Conservation (phyloP, 208 protist species). For the Trypanosoma mega region DNA sequence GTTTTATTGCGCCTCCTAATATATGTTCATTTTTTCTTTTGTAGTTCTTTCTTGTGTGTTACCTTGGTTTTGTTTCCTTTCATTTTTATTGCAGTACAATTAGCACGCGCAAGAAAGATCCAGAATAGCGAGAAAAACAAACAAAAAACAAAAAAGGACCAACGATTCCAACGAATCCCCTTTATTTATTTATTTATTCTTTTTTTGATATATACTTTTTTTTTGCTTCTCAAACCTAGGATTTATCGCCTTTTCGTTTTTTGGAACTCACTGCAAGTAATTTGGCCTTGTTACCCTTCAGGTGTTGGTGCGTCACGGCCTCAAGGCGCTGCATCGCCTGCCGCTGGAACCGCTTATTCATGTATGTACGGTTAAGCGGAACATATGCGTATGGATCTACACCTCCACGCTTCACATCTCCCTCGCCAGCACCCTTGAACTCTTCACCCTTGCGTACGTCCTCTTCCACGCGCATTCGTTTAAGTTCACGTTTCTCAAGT, state of each 20-base stretch:
- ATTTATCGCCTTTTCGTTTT: conserved; percentile 20
- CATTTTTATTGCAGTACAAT: no score
- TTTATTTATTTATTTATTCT: conserved; percentile 2
- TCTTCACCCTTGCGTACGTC: conserved; percentile 87
- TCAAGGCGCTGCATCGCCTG: conserved; percentile 83
- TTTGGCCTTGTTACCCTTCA: conserved; percentile 89
- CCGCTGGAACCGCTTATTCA: conserved; percentile 85
- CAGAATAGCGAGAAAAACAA: no score
- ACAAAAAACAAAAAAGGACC: no score
- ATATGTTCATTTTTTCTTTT: no score
- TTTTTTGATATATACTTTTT: conserved; percentile 5
- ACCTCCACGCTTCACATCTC: conserved; percentile 84
- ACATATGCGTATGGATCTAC: conserved; percentile 90
- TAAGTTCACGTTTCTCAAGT: conserved; percentile 50
- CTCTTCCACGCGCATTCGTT: conserved; percentile 81
- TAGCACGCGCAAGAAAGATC: no score
- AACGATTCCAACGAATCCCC: no score
- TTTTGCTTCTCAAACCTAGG: no score
- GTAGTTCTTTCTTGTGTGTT: no score
- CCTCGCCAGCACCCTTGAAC: conserved; percentile 69
- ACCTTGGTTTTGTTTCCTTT: no score
- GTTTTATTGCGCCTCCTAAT: no score
- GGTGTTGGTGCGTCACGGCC: conserved; percentile 36
- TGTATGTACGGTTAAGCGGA: conserved; percentile 86
- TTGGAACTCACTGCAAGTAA: conserved; percentile 29